These are phyloP conservation scores for Yamadazyma friedrichii DNA, from an alignment of 1,139 yeast genomes.

Conservation along the genomic window DNA sequence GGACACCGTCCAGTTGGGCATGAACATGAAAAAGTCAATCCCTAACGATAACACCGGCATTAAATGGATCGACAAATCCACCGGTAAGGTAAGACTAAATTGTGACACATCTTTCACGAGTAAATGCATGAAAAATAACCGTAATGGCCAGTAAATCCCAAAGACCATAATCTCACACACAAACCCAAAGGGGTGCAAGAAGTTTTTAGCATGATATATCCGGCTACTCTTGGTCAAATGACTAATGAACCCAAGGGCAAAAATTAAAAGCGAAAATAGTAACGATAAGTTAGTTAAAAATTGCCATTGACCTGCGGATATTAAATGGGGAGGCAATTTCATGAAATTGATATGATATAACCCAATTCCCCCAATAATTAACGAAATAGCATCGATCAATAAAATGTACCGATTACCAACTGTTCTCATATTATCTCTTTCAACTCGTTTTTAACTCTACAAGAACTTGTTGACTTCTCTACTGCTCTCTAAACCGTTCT, in stretches of 20 bases:
- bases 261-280: constrained; percentile 45
- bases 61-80: constrained; percentile 60
- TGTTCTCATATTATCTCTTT: constrained; percentile 15
- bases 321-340: constrained; percentile 43
- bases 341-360: constrained; percentile 14
- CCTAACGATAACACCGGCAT: constrained; percentile 53
- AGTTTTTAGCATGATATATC: constrained; percentile 32
- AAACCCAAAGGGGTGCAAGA: constrained; percentile 50
- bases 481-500: not conserved
- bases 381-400: constrained; percentile 24
- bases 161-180: constrained; percentile 62
- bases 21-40: constrained; percentile 54
- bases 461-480: too few species aligned
- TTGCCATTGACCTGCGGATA: constrained; percentile 62
- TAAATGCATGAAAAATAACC: constrained; percentile 47
- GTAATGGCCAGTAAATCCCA: constrained; percentile 63
- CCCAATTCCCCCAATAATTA: constrained; percentile 34
- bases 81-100: constrained; percentile 39
- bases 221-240: constrained; percentile 28
- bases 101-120: constrained; percentile 31
- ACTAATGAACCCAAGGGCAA: constrained; percentile 37
- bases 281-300: constrained; percentile 65
- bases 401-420: constrained; percentile 33
- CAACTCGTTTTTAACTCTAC: not conserved
- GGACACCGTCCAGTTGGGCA: constrained; percentile 46